A percentile compares a stretch with the other conserved stretches of the same genome.
Conservation (phyloP, 2,329 filamentous ascomycete genomes). For the Alternaria sp. region DNA sequence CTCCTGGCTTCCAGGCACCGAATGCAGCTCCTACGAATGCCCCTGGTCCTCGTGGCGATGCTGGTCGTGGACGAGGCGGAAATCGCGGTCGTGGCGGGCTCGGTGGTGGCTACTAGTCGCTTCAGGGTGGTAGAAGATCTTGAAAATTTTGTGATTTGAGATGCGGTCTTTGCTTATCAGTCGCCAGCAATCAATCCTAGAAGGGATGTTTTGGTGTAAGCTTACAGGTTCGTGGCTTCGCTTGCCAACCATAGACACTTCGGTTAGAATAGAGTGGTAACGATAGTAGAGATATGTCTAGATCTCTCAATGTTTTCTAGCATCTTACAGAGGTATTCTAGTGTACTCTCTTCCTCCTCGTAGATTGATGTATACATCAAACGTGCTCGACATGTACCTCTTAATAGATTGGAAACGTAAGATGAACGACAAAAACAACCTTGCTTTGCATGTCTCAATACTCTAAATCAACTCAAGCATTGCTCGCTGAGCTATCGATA, state of each 20-base stretch:
- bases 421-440: not conserved
- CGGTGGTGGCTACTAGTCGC: not conserved
- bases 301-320: too few species aligned
- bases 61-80: not conserved
- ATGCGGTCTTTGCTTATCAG: too few species aligned
- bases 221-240: not conserved
- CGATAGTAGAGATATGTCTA: too few species aligned
- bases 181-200: too few species aligned
- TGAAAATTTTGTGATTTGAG: too few species aligned
- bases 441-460: not conserved
- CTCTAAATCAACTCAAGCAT: not conserved
- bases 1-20: not conserved
- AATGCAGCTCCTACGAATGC: too few species aligned
- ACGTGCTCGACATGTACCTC: not conserved
- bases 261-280: too few species aligned
- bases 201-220: not conserved
- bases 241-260: not conserved
- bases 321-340: too few species aligned
- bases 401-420: too few species aligned
- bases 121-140: not conserved
- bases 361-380: not conserved
- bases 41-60: not conserved
- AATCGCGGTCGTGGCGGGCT: not conserved
- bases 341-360: too few species aligned
- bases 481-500: not conserved